Evolutionary conservation across 352 stramenopile genomes (phyloP).

Genomic region (Saprolegnia parasitica): DNA sequence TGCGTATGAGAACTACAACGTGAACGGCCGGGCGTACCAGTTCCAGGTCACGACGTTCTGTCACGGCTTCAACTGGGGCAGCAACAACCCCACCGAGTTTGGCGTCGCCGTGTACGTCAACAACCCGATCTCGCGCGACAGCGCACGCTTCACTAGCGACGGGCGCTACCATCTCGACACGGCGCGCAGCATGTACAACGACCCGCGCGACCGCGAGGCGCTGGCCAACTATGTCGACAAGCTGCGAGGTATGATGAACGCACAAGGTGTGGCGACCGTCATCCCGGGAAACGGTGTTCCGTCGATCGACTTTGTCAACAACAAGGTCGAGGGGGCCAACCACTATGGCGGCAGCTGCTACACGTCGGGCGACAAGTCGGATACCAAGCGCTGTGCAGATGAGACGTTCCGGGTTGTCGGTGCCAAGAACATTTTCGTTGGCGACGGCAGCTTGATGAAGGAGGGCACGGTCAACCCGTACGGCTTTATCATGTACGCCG

Average conservation of each 20-base stretch:
- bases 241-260: constrained; percentile 37
- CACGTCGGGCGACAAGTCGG: constrained; percentile 39
- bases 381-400: constrained; percentile 51
- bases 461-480: constrained; percentile 68
- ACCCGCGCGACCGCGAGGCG: constrained; percentile 43
- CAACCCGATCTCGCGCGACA: constrained; percentile 52
- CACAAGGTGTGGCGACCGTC: constrained; percentile 42
- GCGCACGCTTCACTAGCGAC: constrained; percentile 39
- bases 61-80: constrained; percentile 41
- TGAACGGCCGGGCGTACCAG: constrained; percentile 50
- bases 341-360: constrained; percentile 38
- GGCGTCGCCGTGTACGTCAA: constrained; percentile 51
- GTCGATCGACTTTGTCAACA: constrained; percentile 38
- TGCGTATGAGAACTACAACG: constrained; percentile 51
- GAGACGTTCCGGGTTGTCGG: constrained; percentile 55
- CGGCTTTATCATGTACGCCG: constrained; percentile 72
- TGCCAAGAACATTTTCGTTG: constrained; percentile 64
- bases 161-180: constrained; percentile 45
- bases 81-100: constrained; percentile 37
- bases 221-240: constrained; percentile 42
- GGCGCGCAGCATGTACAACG: constrained; percentile 37
- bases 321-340: constrained; percentile 35
- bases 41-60: constrained; percentile 58
- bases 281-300: not conserved
- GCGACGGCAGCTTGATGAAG: constrained; percentile 50